Evolutionary conservation across 352 stramenopile genomes (phyloP).

Genomic region (Blastocystis hominis): DNA sequence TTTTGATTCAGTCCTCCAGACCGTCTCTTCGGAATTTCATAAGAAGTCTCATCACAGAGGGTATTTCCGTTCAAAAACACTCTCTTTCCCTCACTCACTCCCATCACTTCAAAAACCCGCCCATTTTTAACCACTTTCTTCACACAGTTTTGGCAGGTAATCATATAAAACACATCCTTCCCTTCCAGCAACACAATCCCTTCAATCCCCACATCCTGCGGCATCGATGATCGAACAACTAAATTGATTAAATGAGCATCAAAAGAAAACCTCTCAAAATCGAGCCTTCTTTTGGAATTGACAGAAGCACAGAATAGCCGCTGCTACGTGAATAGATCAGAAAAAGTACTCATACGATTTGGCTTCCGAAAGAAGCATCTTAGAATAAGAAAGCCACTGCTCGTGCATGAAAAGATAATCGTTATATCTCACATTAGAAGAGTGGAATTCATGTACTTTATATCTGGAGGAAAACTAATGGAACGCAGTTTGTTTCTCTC

Average conservation of each 20-base stretch:
- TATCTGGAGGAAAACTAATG: background rate
- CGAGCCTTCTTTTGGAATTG: background rate
- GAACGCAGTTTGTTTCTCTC: background rate
- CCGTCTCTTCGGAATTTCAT: background rate
- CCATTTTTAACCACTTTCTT: conserved; percentile 1
- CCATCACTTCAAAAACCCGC: conserved; percentile 7
- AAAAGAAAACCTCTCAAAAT: background rate
- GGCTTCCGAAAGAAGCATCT: background rate
- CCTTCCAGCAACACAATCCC: conserved; percentile 38
- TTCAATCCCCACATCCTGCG: conserved; percentile 2
- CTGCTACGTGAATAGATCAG: background rate
- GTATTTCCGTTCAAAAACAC: background rate
- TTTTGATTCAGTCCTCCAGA: background rate
- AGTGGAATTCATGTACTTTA: background rate
- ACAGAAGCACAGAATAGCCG: background rate
- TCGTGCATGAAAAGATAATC: conserved; percentile 12
- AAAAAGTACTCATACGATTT: too few relatives aligned
- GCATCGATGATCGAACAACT: background rate
- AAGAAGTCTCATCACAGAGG: background rate
- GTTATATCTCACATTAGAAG: background rate
- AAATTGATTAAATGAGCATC: background rate
- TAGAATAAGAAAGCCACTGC: background rate
- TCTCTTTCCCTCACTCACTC: background rate
- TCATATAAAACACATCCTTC: background rate
- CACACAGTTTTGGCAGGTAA: background rate